phyloP scores from a whole-genome alignment of 257 asterid species.

The Phtheirospermum japonicum region DNA sequence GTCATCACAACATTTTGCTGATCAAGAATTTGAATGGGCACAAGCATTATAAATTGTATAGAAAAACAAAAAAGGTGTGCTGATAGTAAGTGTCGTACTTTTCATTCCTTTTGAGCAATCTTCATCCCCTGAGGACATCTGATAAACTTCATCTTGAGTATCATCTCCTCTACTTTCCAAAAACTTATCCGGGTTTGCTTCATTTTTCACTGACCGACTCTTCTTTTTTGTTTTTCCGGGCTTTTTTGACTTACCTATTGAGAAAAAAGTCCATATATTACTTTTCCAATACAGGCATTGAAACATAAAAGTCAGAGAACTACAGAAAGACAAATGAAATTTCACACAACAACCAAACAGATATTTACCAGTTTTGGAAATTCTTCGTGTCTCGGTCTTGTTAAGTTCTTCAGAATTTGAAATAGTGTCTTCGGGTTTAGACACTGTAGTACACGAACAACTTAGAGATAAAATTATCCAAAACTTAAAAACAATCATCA shows the following conservation, averaged over 20 bases:
- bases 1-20: no score
- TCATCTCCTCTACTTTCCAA: constrained; percentile 38
- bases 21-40: no score
- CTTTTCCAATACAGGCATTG: constrained; percentile 2
- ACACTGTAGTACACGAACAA: constrained; percentile 13
- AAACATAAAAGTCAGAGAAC: not conserved
- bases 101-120: constrained; percentile 76
- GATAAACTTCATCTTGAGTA: constrained; percentile 52
- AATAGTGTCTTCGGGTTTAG: constrained; percentile 15
- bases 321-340: not conserved
- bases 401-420: not conserved
- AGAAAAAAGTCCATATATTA: constrained; percentile 14
- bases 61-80: constrained; percentile 2
- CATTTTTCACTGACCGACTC: constrained; percentile 27
- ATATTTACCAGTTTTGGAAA: constrained; percentile 28
- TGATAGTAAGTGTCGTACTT: constrained; percentile 49
- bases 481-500: not conserved
- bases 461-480: not conserved
- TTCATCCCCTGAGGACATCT: constrained; percentile 89
- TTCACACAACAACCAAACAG: not conserved
- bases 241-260: constrained; percentile 50
- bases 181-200: constrained; percentile 29
- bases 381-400: constrained; percentile 22
- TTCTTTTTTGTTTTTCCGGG: constrained; percentile 36
- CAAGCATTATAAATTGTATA: no score